Base-by-base conservation (phyloP, 1,139 yeast genomes). In the Hyphopichia khmerensis region DNA sequence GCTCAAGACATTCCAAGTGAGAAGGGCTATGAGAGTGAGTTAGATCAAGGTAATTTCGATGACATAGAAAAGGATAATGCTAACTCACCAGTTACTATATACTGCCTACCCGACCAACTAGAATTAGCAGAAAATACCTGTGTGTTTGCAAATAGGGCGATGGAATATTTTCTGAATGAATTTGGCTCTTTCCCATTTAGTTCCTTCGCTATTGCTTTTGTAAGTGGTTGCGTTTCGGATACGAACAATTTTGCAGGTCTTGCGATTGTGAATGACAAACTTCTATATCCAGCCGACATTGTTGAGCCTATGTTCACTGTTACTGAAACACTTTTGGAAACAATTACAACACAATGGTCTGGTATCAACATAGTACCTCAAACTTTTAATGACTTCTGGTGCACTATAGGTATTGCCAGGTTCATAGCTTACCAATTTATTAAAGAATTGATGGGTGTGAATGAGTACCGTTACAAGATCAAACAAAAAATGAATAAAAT, bases 151-250 rank as follows among this genome's bases (percentile, higher is more conserved):
- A 81, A 80, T 55, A 82, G 79, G 51, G 95, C 96, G 0, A 72
- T 93, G 56, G 96, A 90, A 48, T 90, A 77, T 57, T 89, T 80
- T 52, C 84, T 91, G 46, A 82, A 85, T 50, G 97, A 91, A 49
- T 93, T 85, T 63, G 97, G 98, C 3, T 87, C 97, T 0, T 95
- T 82, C 52, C 99, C 99, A 0, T 93, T 88, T 56, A 80, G 91
- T 19, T 82, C 93, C 19, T 89, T 84, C 57, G 79, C 91, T 0
- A 58, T 93, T 35, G 83, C 86, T 4, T 90, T 93, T 60, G 84
- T 91, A 5, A 76, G 80, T 17, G 86, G 84, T 32, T 55, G 79
- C 27, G 72, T 78, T 1, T 60, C 72, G 4, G 67, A 70, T 10
- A 66, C 75, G 14, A 75, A 77, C 32, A 79, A 82, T 55, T 86